Base-by-base conservation (phyloP, 2,329 filamentous ascomycete genomes). In the Nemania abortiva region DNA sequence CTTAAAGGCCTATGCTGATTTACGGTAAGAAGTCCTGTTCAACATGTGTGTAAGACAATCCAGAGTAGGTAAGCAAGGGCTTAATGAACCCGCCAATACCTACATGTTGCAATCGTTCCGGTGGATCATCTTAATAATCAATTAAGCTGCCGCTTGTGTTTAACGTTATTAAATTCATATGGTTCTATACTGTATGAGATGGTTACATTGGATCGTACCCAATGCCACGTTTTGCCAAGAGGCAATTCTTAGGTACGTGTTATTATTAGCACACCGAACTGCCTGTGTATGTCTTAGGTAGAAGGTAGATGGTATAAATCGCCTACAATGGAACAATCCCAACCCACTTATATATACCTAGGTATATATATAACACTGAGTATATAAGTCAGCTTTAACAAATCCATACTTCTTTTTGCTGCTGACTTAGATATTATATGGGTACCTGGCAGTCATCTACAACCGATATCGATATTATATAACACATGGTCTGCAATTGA, bases 221-320 rank as follows among this genome's bases (percentile, higher is more conserved):
- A n/a, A 39, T 15, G 54, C 60, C 65, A 64, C 60, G 65, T 64
- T 67, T 59, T 64, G 60, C 59, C 60, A 64, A 56, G 65, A 49
- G 34, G 27, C 42, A 58, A 45, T 52, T n/a, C 15, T 63, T 22
- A 20, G 47, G 47, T 39, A 34, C 10, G 9, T 52, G 20, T 53
- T 42, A 34, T 52, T 54, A 27, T 34, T 54, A 20, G 52, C 27
- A n/a, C 18, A 29, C 11, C 27, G 3, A 18, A 52, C 52, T 54
- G 20, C 24, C 24, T 53, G 24, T 29, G 50, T 18, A n/a, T n/a
- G n/a, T n/a, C n/a, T n/a, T n/a, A n/a, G n/a, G n/a, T n/a, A n/a
- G n/a, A n/a, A 18, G 18, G n/a, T 11, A 15, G 27, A 31, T 6
- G 3, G 24, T 53, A 31, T 22, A 5, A 9, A 34, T 53, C 31